Evolutionary conservation across 2,329 filamentous ascomycete genomes (phyloP), one percentile per base, ranked within the genome.

Genomic region (Sporothrix sp.): DNA sequence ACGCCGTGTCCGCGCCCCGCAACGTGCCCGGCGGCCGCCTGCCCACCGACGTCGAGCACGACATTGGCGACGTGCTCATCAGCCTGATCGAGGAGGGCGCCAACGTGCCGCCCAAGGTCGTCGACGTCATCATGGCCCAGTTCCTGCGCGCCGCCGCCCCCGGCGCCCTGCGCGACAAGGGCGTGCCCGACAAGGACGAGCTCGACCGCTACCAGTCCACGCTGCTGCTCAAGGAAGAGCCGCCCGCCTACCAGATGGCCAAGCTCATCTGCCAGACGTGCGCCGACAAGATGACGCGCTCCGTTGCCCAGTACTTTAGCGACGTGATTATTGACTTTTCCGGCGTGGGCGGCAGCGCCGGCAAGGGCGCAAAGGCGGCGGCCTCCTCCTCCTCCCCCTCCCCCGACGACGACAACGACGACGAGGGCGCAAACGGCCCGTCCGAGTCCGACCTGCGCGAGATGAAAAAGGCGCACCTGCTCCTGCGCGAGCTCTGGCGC

Each of bases 291-390:
- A 96, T 98, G 91, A 84, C 88, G 1, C 84, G 89, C 55, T 88
- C 94, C 58, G 84, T 97, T 51, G 91, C 88, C 58, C 89, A 95
- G 62, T 98, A 97, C 65, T 98, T 98, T 65, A 95, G 89, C 66
- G 89, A 95, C 51, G 89, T 97, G 47, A 94, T 98, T 52, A 82
- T 97, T 55, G 89, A 96, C 62, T 86, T 89, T 3, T 89, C 82
- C 33, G 78, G 77, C 4, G 71, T 74, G 50, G 77, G 76, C 53
- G 76, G 75, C 35, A 25, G 4, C 10, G 40, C 42, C 40, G 48
- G 47, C 20, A 40, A 39, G 10, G 42, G 52, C 25, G 53, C 13
- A 16, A 50, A 20, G 52, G 45, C 11, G 46, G 16, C n/a, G 47
- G 16, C 10, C 51, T 54, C 18, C 48, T 50, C 18, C 45, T 48